Evolutionary conservation across 306 rosid genomes (phyloP).

Genomic region (Purshia tridentata): DNA sequence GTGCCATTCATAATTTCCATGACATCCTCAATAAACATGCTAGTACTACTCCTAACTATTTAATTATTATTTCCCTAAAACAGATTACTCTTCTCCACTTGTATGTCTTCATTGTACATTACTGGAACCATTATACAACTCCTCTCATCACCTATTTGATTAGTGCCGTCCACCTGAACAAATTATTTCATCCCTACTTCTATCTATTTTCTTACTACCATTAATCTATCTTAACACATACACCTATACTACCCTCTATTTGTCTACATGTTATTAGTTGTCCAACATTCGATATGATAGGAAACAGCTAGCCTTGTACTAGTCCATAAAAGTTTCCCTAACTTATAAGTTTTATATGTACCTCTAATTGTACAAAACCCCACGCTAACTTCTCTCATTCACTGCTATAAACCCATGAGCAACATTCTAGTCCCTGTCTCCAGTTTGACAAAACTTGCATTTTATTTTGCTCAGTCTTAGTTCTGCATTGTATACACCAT

Average conservation of each 20-base stretch:
- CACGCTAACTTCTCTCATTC: background rate
- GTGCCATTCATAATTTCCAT: background rate
- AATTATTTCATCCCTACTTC: background rate
- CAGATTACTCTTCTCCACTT: background rate
- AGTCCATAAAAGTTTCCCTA: background rate
- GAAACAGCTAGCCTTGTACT: too few species aligned
- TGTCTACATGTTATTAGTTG: background rate
- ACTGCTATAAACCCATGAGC: background rate
- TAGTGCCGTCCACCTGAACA: background rate
- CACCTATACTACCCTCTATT: background rate
- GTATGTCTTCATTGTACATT: background rate
- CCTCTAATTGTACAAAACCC: background rate
- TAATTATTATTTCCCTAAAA: background rate
- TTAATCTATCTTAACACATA: background rate
- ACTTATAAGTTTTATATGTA: background rate
- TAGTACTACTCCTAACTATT: background rate
- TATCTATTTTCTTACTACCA: background rate
- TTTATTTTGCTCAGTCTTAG: background rate
- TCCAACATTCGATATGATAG: background rate
- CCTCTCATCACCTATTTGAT: background rate
- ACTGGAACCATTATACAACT: background rate
- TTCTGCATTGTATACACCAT: background rate
- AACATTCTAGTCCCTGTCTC: background rate
- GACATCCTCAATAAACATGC: background rate
- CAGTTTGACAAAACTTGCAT: conserved; percentile 4